Evolutionary conservation across 768 basidiomycete species (phyloP).

Genomic region (Mycena polygramma): DNA sequence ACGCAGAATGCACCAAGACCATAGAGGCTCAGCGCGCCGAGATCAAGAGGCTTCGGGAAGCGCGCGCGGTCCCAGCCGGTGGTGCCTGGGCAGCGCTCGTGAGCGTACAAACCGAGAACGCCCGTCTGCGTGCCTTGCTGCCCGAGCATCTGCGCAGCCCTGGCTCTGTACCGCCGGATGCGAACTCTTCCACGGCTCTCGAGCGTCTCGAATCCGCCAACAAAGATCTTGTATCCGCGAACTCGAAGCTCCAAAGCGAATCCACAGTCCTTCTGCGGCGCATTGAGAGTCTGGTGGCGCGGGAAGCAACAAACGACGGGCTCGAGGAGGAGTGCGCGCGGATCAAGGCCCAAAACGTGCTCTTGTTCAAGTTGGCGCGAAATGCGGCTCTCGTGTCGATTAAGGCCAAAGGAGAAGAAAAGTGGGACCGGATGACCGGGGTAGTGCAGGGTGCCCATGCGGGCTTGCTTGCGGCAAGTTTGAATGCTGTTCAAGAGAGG

Average conservation of each 20-base stretch:
- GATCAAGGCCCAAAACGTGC: background rate
- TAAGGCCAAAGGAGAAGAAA: background rate
- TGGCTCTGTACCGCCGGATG: too few relatives aligned
- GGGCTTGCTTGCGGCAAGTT: too few relatives aligned
- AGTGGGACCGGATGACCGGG: too few relatives aligned
- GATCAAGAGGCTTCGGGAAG: background rate
- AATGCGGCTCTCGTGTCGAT: background rate
- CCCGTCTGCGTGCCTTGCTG: conserved; percentile 10
- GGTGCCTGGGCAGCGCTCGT: conserved; percentile 9
- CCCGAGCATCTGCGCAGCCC: background rate
- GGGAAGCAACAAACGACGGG: background rate
- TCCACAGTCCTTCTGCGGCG: too few relatives aligned
- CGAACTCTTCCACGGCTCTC: background rate
- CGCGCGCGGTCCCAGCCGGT: background rate
- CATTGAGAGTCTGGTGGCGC: background rate
- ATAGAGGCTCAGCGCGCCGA: background rate
- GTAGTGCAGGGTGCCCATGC: background rate
- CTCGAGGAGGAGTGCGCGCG: conserved; percentile 2
- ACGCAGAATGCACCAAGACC: background rate
- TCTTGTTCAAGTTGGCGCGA: background rate
- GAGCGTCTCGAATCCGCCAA: background rate
- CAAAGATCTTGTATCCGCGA: background rate
- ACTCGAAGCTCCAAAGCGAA: background rate
- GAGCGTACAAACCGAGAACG: conserved; percentile 20
- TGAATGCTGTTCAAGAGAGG: background rate